Percentiles rank a stretch among this genome's conserved stretches.
phyloP scores from a whole-genome alignment of 805 yeast species.

The Barnettozyma wickerhamii region DNA sequence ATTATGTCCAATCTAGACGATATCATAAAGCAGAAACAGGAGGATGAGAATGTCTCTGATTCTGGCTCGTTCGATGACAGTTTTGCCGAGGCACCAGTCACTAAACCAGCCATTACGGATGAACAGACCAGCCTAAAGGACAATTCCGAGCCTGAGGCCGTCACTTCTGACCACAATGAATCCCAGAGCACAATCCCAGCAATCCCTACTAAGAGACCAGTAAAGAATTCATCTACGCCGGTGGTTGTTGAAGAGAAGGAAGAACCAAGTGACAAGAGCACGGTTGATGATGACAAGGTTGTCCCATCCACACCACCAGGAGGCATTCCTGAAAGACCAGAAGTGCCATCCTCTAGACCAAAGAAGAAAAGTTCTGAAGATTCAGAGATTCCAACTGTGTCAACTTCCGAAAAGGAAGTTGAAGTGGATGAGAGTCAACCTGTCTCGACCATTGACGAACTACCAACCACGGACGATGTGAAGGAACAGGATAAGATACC shows the following conservation, averaged over 20 bases:
- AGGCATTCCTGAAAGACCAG: slow-evolving; percentile 13
- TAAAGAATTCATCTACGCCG: slow-evolving; percentile 5
- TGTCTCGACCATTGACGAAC: not conserved
- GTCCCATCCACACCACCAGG: not conserved
- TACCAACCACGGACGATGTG: not conserved
- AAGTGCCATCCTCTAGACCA: slow-evolving; percentile 10
- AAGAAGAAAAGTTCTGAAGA: slow-evolving; percentile 6
- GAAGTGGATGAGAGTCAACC: not conserved
- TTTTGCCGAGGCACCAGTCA: not conserved
- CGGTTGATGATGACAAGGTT: not conserved
- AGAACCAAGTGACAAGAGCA: slow-evolving; percentile 8
- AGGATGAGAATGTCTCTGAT: slow-evolving; percentile 3
- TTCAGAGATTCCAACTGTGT: too few species aligned
- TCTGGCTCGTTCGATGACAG: slow-evolving; percentile 3
- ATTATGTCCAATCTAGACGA: slow-evolving; percentile 5
- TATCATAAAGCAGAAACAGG: slow-evolving; percentile 2
- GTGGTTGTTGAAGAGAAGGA: not conserved
- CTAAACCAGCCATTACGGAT: not conserved
- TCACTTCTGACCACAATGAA: too few species aligned
- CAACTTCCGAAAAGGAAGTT: not conserved
- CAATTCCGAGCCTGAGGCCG: not conserved
- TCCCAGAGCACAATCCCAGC: slow-evolving; percentile 18
- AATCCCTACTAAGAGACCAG: slow-evolving; percentile 20
- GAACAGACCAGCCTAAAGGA: not conserved
- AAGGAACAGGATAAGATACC: slow-evolving; percentile 1